A percentile compares a stretch with the other conserved stretches of the same genome.
Evolutionary conservation across 2,329 filamentous ascomycete species (phyloP).

Genomic region (Dactylellina leptospora): DNA sequence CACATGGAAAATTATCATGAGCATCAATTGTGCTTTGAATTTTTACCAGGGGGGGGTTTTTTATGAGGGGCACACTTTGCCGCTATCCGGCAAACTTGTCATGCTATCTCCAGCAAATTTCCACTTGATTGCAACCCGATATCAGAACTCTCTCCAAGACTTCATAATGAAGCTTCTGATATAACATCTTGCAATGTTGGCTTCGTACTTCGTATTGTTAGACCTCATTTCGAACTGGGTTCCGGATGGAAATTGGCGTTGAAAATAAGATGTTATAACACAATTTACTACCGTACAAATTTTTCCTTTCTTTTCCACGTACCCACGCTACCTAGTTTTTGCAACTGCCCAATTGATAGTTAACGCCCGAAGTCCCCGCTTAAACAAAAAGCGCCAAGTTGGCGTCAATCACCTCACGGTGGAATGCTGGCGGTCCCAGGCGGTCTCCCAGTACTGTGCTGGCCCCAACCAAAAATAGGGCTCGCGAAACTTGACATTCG

Average conservation of each 20-base stretch:
- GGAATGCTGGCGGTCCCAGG: not conserved
- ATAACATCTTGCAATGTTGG: too few species aligned
- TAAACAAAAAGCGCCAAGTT: conserved; percentile 32
- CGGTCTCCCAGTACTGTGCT: too few species aligned
- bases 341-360: conserved; percentile 45
- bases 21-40: not conserved
- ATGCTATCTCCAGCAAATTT: too few species aligned
- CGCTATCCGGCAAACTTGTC: not conserved
- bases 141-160: too few species aligned
- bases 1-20: conserved; percentile 3
- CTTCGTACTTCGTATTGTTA: too few species aligned
- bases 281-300: not conserved
- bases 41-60: not conserved
- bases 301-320: not conserved
- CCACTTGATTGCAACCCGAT: too few species aligned
- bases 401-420: conserved; percentile 39
- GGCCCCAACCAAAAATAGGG: conserved; percentile 49
- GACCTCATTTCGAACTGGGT: not conserved
- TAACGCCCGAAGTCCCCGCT: conserved; percentile 29
- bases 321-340: conserved; percentile 11
- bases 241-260: not conserved
- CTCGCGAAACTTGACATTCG: conserved; percentile 20
- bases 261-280: not conserved
- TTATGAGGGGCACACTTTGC: not conserved
- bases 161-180: too few species aligned